A percentile compares a stretch with the other conserved stretches of the same genome.
Conservation (phyloP, 176 grass and related monocot species). For the Leersia perrieri region DNA sequence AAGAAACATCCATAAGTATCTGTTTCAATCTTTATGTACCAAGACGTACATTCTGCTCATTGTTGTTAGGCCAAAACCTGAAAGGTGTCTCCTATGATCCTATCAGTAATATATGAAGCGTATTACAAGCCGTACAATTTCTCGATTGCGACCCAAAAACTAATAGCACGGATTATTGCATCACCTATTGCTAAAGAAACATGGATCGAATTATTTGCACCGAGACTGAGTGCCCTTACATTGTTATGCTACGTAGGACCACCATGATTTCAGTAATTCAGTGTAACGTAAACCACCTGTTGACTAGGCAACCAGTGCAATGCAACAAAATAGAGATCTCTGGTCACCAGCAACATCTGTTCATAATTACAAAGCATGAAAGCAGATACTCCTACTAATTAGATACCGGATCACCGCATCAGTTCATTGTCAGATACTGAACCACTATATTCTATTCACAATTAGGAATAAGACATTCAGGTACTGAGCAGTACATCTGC, state of each 20-base stretch:
- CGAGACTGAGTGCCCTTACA: too few species aligned
- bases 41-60: conserved; percentile 86
- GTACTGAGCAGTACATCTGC: conserved; percentile 3
- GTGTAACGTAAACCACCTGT: neutral
- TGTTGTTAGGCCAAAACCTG: conserved; percentile 97
- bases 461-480: neutral
- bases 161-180: neutral
- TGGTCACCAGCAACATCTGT: neutral
- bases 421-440: neutral
- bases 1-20: neutral
- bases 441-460: neutral
- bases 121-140: neutral
- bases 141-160: neutral
- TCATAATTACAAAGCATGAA: neutral
- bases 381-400: neutral
- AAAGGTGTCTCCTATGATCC: conserved; percentile 12
- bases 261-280: neutral
- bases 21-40: conserved; percentile 30
- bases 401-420: neutral
- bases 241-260: neutral
- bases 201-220: neutral
- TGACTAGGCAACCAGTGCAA: neutral
- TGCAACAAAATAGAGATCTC: neutral
- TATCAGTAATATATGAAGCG: neutral
- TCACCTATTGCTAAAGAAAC: neutral